Percentiles rank a stretch among this genome's conserved stretches.
Evolutionary conservation across 257 asterid genomes (phyloP).

Genomic region (Nicotiana noctiflora): DNA sequence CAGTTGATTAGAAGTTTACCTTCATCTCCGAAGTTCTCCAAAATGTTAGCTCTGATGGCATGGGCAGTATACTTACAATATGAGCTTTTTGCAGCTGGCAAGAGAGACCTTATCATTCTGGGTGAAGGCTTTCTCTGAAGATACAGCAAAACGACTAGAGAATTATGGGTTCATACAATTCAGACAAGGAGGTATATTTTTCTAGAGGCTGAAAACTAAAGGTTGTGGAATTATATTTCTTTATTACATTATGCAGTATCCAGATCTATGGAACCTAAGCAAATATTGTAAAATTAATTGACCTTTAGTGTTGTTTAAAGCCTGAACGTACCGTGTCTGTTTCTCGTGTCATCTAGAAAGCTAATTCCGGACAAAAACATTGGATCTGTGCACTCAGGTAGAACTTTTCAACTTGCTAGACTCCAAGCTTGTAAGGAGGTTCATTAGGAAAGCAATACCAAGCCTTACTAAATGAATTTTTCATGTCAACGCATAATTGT

Average conservation of each 20-base stretch:
- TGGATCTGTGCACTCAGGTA: neutral
- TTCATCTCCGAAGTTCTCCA: neutral
- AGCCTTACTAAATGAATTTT: neutral
- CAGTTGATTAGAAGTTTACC: neutral
- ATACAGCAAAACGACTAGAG: constrained; percentile 97
- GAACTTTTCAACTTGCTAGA: neutral
- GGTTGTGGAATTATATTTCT: neutral
- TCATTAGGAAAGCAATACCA: neutral
- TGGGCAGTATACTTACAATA: neutral
- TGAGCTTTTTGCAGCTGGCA: constrained; percentile 65
- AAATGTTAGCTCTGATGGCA: neutral
- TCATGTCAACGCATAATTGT: neutral
- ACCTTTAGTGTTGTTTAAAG: neutral
- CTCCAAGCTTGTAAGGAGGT: constrained; percentile 1
- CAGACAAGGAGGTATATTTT: constrained; percentile 86
- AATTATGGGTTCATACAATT: constrained; percentile 94
- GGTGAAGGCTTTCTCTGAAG: constrained; percentile 98
- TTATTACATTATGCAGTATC: neutral
- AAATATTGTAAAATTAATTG: neutral
- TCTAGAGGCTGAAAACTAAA: neutral
- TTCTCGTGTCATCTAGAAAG: neutral
- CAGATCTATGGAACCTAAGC: neutral
- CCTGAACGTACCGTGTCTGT: neutral
- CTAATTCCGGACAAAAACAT: neutral
- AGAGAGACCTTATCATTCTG: constrained; percentile 91